Evolutionary conservation across 2,329 filamentous ascomycete species (phyloP).

Genomic region (Talaromyces pinophilus): DNA sequence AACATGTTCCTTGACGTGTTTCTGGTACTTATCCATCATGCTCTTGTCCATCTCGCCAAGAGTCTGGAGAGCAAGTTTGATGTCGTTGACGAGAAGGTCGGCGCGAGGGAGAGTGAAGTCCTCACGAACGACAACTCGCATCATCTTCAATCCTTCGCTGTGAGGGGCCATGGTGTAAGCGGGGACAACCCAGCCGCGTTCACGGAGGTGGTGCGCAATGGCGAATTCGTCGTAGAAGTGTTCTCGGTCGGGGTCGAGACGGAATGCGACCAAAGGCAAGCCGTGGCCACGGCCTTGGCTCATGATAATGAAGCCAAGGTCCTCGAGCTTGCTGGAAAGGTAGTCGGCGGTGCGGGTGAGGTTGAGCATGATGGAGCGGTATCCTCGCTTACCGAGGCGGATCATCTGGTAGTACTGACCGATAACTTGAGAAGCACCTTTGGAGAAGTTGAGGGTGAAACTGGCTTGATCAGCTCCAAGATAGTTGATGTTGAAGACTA

Average conservation of each 20-base stretch:
- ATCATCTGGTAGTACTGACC: constrained; percentile 98
- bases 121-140: constrained; percentile 88
- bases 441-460: constrained; percentile 97
- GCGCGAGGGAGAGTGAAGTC: constrained; percentile 84
- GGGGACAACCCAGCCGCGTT: constrained; percentile 88
- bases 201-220: constrained; percentile 79
- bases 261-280: constrained; percentile 87
- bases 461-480: constrained; percentile 92
- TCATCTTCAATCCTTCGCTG: constrained; percentile 80
- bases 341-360: constrained; percentile 88
- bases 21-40: constrained; percentile 67
- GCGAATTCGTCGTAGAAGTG: constrained; percentile 73
- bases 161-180: constrained; percentile 97
- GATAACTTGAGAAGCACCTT: constrained; percentile 90
- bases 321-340: constrained; percentile 70
- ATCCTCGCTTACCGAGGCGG: constrained; percentile 87
- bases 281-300: constrained; percentile 75
- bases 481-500: constrained; percentile 99
- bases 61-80: constrained; percentile 72
- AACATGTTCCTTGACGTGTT: constrained; percentile 60
- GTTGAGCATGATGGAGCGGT: constrained; percentile 91
- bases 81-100: constrained; percentile 74
- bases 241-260: constrained; percentile 61
- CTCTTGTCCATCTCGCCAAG: constrained; percentile 74
- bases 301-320: constrained; percentile 84